These are phyloP conservation scores for Leucaena leucocephala DNA, from an alignment of 306 rosid species.

Conservation along the genomic window DNA sequence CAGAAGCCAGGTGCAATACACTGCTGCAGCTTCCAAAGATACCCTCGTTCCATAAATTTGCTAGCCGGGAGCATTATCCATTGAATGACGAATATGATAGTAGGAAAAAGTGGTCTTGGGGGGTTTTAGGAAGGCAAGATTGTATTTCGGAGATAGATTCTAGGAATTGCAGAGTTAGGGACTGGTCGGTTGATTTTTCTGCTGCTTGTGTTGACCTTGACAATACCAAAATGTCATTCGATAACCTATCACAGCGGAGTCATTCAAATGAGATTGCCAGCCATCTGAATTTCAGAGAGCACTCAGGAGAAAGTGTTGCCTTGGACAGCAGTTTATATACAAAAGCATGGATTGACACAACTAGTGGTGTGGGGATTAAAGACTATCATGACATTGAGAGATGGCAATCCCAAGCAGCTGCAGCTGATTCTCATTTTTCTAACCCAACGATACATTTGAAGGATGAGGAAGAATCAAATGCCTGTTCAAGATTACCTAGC, in stretches of 20 bases:
- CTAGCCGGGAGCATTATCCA: slow-evolving; percentile 74
- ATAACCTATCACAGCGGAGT: slow-evolving; percentile 89
- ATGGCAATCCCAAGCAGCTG: slow-evolving; percentile 99
- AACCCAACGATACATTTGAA: slow-evolving; percentile 52
- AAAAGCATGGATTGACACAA: slow-evolving; percentile 98
- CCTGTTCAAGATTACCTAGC: slow-evolving; percentile 67
- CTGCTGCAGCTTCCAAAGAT: slow-evolving; percentile 93
- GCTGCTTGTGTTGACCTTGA: slow-evolving; percentile 89
- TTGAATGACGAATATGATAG: slow-evolving; percentile 80
- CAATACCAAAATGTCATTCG: slow-evolving; percentile 72
- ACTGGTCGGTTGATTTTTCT: slow-evolving; percentile 98
- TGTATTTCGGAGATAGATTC: slow-evolving; percentile 96
- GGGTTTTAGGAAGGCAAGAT: slow-evolving; percentile 89
- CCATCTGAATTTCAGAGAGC: slow-evolving; percentile 87
- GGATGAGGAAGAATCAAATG: slow-evolving; percentile 95
- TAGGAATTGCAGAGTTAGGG: slow-evolving; percentile 92
- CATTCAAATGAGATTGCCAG: slow-evolving; percentile 88
- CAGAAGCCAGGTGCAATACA: slow-evolving; percentile 77
- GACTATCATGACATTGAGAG: slow-evolving; percentile 95
- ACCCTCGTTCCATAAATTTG: slow-evolving; percentile 97
- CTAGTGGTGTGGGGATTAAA: slow-evolving; percentile 79
- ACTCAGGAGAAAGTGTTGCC: slow-evolving; percentile 96
- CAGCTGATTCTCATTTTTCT: slow-evolving; percentile 72
- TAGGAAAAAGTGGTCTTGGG: slow-evolving; percentile 82
- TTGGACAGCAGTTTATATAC: slow-evolving; percentile 88